Conservation (phyloP, 169 alveolate genomes). For the Plasmodium reichenowi region DNA sequence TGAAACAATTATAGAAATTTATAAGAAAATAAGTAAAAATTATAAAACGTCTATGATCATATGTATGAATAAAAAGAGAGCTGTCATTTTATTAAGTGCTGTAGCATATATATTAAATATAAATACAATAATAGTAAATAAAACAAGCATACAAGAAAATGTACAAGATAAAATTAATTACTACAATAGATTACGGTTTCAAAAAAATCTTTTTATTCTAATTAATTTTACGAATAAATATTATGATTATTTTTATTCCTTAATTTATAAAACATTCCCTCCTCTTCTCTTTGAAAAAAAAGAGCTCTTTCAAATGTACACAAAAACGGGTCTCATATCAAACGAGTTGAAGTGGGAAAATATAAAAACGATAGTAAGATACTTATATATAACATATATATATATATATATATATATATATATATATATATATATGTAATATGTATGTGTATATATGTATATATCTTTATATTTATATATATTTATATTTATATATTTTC, state of each 20-base stretch:
- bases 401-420: not conserved
- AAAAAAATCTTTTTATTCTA: constrained; percentile 39
- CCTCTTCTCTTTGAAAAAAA: constrained; percentile 51
- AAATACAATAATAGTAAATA: constrained; percentile 53
- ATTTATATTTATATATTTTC: not conserved
- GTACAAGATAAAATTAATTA: constrained; percentile 50
- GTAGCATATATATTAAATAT: constrained; percentile 58
- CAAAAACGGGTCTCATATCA: constrained; percentile 63
- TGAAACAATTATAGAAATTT: constrained; percentile 19
- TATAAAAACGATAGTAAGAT: constrained; percentile 27
- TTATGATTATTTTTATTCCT: constrained; percentile 67
- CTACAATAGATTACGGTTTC: constrained; percentile 56
- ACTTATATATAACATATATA: not conserved
- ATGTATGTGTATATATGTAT: not conserved
- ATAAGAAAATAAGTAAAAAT: constrained; percentile 62
- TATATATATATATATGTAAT: not conserved
- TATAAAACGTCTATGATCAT: constrained; percentile 62
- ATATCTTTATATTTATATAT: too few species aligned
- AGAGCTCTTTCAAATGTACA: constrained; percentile 61
- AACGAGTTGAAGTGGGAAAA: constrained; percentile 71
- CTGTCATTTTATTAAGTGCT: constrained; percentile 50
- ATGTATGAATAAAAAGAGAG: constrained; percentile 69
- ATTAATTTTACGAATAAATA: constrained; percentile 55
- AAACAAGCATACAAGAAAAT: constrained; percentile 19
- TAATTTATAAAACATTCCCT: constrained; percentile 60